Conservation (phyloP, 345 rosid genomes). For the Gossypium mustelinum region DNA sequence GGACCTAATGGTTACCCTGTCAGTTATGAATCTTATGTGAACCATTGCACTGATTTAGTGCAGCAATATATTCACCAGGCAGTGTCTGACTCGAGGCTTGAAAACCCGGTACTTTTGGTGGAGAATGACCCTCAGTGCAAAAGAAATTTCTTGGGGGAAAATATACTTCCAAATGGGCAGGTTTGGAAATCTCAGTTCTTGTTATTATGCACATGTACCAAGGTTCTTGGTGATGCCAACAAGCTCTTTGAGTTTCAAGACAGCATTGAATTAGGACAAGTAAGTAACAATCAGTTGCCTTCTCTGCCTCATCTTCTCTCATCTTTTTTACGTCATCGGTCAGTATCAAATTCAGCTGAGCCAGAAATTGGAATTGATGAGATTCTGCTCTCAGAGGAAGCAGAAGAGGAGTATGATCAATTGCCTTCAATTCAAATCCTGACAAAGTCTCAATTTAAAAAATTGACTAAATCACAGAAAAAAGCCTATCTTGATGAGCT, state of each 20-base stretch:
- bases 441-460: conserved; percentile 69
- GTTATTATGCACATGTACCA: conserved; percentile 59
- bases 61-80: conserved; percentile 74
- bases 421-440: conserved; percentile 78
- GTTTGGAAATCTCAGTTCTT: conserved; percentile 79
- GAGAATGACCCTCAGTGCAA: conserved; percentile 76
- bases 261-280: conserved; percentile 60
- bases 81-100: conserved; percentile 62
- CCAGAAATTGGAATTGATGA: conserved; percentile 48
- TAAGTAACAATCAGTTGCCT: conserved; percentile 47
- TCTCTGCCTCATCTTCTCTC: conserved; percentile 94
- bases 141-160: conserved; percentile 65
- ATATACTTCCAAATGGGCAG: conserved; percentile 75
- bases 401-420: conserved; percentile 79
- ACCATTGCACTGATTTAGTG: conserved; percentile 58
- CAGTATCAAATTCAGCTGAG: conserved; percentile 45
- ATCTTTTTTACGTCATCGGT: conserved; percentile 52
- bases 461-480: conserved; percentile 64
- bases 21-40: conserved; percentile 68
- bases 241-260: conserved; percentile 54
- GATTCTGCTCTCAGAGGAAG: conserved; percentile 43
- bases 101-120: conserved; percentile 70
- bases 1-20: conserved; percentile 62
- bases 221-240: conserved; percentile 75
- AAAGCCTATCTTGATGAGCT: conserved; percentile 82